These are phyloP conservation scores for Nannochloropsis gaditana DNA, from an alignment of 108 stramenopile species.

Conservation along the genomic window DNA sequence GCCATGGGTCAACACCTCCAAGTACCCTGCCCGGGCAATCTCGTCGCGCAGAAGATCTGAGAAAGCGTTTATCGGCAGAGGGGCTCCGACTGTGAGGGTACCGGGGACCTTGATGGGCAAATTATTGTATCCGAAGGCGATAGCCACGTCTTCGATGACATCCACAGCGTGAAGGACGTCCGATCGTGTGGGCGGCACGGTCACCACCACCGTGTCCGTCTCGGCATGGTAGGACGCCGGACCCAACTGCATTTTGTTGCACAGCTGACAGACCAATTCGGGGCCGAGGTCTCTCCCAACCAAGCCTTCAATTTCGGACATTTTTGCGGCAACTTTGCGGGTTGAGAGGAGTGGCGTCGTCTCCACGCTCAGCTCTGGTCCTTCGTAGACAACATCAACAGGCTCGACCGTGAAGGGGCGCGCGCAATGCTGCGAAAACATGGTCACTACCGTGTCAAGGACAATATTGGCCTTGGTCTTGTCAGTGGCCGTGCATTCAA, in stretches of 20 bases:
- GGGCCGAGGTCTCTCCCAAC: slow-evolving; percentile 68
- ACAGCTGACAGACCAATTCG: slow-evolving; percentile 68
- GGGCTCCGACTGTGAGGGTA: slow-evolving; percentile 72
- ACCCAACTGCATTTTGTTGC: slow-evolving; percentile 92
- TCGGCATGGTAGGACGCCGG: slow-evolving; percentile 64
- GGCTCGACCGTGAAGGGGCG: slow-evolving; percentile 81
- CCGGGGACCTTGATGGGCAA: slow-evolving; percentile 71
- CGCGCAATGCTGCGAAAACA: slow-evolving; percentile 90
- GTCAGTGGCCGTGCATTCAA: slow-evolving; percentile 98
- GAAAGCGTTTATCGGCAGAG: slow-evolving; percentile 78
- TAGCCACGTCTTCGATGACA: slow-evolving; percentile 96
- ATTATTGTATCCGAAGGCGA: slow-evolving; percentile 99
- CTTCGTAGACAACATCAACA: slow-evolving; percentile 81
- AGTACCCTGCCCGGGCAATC: slow-evolving; percentile 73
- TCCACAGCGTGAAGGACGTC: slow-evolving; percentile 97
- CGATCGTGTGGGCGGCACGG: slow-evolving; percentile 90
- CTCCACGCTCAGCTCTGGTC: slow-evolving; percentile 31
- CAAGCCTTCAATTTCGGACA: slow-evolving; percentile 70
- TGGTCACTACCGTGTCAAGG: slow-evolving; percentile 91
- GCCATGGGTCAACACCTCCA: slow-evolving; percentile 62
- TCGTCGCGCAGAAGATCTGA: slow-evolving; percentile 91
- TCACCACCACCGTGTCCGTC: slow-evolving; percentile 66
- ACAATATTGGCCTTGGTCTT: slow-evolving; percentile 98
- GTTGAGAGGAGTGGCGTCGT: slow-evolving; percentile 49
- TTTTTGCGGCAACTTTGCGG: slow-evolving; percentile 28